Base-by-base conservation (phyloP, 352 stramenopile species). In the Phytopythium litorale region DNA sequence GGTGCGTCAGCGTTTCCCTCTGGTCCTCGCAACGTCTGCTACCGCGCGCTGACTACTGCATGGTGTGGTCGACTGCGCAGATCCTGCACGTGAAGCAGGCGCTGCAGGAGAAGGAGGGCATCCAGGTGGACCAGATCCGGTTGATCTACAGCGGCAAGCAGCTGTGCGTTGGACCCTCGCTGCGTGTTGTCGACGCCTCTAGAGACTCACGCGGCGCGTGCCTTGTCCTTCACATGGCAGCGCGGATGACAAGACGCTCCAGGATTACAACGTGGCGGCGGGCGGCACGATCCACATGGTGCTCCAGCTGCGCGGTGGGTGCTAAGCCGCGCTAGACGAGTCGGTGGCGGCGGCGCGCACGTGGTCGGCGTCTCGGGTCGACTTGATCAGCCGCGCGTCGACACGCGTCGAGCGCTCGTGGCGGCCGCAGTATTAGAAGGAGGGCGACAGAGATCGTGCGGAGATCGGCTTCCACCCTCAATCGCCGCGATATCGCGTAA, bases 251-350 rank as follows among this genome's bases (percentile, higher is more conserved):
- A 98, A 98, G 73, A 98, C 91, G 37, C 76, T 99, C 43, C 91
- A 97, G 63, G 92, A 97, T 58, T 99, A 99, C 80, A 99, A 98
- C 70, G 97, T 99, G 46, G 86, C 78, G 48, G 96, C 97, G 21
- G 97, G 97, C 35, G 96, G 92, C 56, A 99, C 96, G 40, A 99
- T 99, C 79, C 97, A 99, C 81, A 99, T 99, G 97, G 97, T 99
- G 21, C 83, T 99, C 63, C 97, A 99, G 78, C 82, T 99, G 67
- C 92, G 97, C 70, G 97, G 97, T 42, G 96, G 97, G 21, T 83
- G 68, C 70, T 91, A 87, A 68, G 52, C 8, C 35, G 30, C 48
- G 18, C 21, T 58, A 58, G 52, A 58, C 9, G 33, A 33, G 18
- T 58, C 16, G 33, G 1, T 40, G 4, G n/a, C 16, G n/a, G n/a